A percentile compares a stretch with the other conserved stretches of the same genome.
phyloP scores from a whole-genome alignment of 345 rosid genomes.

The Dimocarpus longan region DNA sequence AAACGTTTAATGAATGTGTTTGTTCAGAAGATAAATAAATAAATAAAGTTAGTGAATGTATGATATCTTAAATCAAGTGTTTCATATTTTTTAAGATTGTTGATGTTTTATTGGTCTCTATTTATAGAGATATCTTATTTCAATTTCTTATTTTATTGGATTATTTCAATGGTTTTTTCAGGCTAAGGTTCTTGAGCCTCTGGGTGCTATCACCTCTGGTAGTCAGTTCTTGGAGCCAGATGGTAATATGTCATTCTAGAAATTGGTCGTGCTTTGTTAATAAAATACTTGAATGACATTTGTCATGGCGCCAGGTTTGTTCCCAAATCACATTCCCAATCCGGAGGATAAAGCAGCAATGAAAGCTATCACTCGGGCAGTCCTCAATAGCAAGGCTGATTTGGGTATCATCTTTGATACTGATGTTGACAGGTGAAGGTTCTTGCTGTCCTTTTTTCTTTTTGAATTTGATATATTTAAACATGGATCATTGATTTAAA shows the following conservation, averaged over 20 bases:
- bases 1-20: neutral
- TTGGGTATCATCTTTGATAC: slow-evolving; percentile 98
- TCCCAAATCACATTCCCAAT: slow-evolving; percentile 98
- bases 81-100: neutral
- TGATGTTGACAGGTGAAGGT: slow-evolving; percentile 86
- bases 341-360: slow-evolving; percentile 96
- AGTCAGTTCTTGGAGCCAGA: slow-evolving; percentile 99
- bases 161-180: slow-evolving; percentile 31
- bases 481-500: neutral
- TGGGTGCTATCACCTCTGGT: slow-evolving; percentile 88
- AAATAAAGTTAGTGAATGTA: neutral
- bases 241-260: slow-evolving; percentile 47
- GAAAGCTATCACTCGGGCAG: slow-evolving; percentile 87
- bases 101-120: neutral
- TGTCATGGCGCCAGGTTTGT: slow-evolving; percentile 59
- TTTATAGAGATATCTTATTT: slow-evolving; percentile 15
- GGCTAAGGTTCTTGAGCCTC: slow-evolving; percentile 96
- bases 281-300: slow-evolving; percentile 4
- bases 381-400: slow-evolving; percentile 89
- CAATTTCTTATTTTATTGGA: neutral
- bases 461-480: slow-evolving; percentile 7
- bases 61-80: neutral
- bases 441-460: neutral
- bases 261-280: slow-evolving; percentile 18
- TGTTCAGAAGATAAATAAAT: too few species aligned